These are phyloP conservation scores for Penicillium bialowiezense DNA, from an alignment of 495 filamentous ascomycete genomes.

Conservation along the genomic window DNA sequence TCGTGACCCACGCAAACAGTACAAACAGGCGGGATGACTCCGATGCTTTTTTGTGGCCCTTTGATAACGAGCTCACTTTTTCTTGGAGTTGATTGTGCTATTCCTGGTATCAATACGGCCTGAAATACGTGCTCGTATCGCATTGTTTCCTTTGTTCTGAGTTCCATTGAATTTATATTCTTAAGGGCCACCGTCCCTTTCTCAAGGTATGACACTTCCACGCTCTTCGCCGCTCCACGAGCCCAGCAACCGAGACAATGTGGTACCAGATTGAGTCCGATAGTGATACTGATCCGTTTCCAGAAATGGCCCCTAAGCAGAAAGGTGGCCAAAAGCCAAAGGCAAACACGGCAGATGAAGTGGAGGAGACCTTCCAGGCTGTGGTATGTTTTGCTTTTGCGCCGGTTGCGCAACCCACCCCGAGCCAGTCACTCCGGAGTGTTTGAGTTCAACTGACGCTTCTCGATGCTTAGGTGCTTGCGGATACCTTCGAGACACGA, in stretches of 20 bases:
- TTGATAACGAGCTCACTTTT: conserved; percentile 11
- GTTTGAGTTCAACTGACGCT: conserved; percentile 15
- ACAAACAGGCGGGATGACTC: conserved; percentile 37
- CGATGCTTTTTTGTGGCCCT: conserved; percentile 34
- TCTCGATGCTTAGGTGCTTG: conserved; percentile 57
- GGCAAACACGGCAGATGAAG: conserved; percentile 56
- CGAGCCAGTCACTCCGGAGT: no score
- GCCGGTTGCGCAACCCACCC: neutral
- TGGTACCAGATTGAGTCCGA: neutral
- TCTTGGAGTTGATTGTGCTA: neutral
- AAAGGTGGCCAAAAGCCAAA: conserved; percentile 66
- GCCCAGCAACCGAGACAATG: conserved; percentile 2
- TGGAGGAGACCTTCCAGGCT: conserved; percentile 85
- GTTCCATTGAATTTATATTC: neutral
- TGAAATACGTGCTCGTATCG: neutral
- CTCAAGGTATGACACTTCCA: conserved; percentile 2
- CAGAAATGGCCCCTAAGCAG: conserved; percentile 50
- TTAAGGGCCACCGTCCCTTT: neutral
- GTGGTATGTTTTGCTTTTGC: conserved; percentile 56
- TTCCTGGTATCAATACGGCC: neutral
- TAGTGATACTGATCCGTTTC: neutral
- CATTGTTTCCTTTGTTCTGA: neutral
- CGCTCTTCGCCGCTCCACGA: neutral
- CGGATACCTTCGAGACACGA: conserved; percentile 89
- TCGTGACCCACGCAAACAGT: conserved; percentile 26